These are phyloP conservation scores for Chrysanthemum seticuspe DNA, from an alignment of 129 eudicot genomes.

Conservation along the genomic window DNA sequence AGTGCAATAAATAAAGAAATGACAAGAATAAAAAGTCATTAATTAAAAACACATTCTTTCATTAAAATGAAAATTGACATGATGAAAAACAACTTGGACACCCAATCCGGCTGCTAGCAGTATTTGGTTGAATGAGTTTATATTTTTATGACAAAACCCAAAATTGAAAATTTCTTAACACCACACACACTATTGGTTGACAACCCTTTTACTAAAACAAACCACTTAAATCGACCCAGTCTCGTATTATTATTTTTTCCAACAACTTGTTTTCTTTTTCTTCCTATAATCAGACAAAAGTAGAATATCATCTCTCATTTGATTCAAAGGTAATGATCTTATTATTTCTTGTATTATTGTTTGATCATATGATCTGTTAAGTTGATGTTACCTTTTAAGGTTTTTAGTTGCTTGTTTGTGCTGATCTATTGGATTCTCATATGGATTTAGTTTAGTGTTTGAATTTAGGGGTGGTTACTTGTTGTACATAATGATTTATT, in stretches of 20 bases:
- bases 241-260: slow-evolving; percentile 12
- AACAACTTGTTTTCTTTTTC: neutral
- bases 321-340: too few species aligned
- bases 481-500: neutral
- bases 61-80: neutral
- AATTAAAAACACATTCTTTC: neutral
- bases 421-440: neutral
- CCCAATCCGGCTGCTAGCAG: neutral
- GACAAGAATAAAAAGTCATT: neutral
- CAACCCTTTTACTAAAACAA: neutral
- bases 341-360: too few species aligned
- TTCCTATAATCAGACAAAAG: neutral
- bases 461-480: neutral
- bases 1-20: too few species aligned
- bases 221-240: slow-evolving; percentile 23
- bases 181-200: neutral
- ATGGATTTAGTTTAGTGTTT: slow-evolving; percentile 1
- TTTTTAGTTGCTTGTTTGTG: slow-evolving; percentile 13
- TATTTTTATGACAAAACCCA: slow-evolving; percentile 19
- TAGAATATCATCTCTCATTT: neutral
- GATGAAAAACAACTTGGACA: neutral
- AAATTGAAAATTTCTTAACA: neutral
- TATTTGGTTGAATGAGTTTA: slow-evolving; percentile 18
- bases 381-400: slow-evolving; percentile 18
- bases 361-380: neutral